Evolutionary conservation across 2,329 filamentous ascomycete genomes (phyloP).

Genomic region (Exutisphaerella laricina): DNA sequence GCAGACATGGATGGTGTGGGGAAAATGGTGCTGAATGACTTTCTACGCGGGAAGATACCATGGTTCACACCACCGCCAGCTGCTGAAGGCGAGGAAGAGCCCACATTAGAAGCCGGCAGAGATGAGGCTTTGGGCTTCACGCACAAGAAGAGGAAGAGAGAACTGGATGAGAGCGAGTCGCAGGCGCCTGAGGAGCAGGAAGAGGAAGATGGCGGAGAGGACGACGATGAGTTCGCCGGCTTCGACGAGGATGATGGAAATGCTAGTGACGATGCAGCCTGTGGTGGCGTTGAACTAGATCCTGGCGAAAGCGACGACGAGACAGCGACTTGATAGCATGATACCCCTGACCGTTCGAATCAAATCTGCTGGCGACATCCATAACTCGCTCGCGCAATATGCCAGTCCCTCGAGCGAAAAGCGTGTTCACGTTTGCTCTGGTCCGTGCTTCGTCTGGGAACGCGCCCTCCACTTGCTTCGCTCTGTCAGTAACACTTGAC

Average conservation of each 20-base stretch:
- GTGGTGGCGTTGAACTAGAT: slow-evolving; percentile 11
- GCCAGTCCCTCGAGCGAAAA: too few relatives aligned
- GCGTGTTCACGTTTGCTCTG: too few relatives aligned
- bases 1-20: slow-evolving; percentile 91
- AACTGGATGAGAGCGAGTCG: slow-evolving; percentile 31
- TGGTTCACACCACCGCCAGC: slow-evolving; percentile 84
- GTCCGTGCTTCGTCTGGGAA: too few relatives aligned
- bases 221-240: slow-evolving; percentile 30
- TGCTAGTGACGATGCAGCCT: slow-evolving; percentile 6
- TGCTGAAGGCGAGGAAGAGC: slow-evolving; percentile 44
- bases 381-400: too few relatives aligned
- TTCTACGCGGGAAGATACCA: slow-evolving; percentile 87
- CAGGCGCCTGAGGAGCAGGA: slow-evolving; percentile 46
- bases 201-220: slow-evolving; percentile 30
- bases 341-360: slow-evolving; percentile 11
- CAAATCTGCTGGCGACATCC: too few relatives aligned
- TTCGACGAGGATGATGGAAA: slow-evolving; percentile 25
- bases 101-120: slow-evolving; percentile 56
- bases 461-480: too few relatives aligned
- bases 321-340: slow-evolving; percentile 10
- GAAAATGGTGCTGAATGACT: slow-evolving; percentile 96
- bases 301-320: slow-evolving; percentile 12
- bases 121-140: slow-evolving; percentile 81
- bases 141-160: slow-evolving; percentile 65
- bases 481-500: too few relatives aligned